phyloP scores from a whole-genome alignment of 768 basidiomycete species.

The Pulveroboletus ravenelii region DNA sequence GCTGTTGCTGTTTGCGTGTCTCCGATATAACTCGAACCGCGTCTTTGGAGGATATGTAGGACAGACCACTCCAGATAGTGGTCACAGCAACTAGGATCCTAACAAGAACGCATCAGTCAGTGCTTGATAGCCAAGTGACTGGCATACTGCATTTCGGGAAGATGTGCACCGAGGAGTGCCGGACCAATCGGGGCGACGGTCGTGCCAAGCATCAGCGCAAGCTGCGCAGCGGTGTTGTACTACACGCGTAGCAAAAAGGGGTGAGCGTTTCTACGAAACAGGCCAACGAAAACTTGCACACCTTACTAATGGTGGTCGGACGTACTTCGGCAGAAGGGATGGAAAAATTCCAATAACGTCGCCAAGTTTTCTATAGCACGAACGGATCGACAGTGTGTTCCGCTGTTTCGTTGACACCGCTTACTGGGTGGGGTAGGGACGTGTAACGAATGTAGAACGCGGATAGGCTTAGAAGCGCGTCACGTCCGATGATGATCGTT shows the following conservation, averaged over 20 bases:
- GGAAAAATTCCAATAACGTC: slow-evolving; percentile 93
- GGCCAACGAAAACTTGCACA: slow-evolving; percentile 21
- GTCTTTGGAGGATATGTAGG: slow-evolving; percentile 72
- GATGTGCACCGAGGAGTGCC: slow-evolving; percentile 44
- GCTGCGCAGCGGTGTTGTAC: slow-evolving; percentile 91
- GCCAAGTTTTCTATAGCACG: slow-evolving; percentile 74
- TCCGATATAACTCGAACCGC: slow-evolving; percentile 59
- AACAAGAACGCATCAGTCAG: slow-evolving; percentile 1
- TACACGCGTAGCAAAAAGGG: slow-evolving; percentile 25
- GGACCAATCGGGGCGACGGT: slow-evolving; percentile 81
- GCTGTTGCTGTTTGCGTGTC: slow-evolving; percentile 29
- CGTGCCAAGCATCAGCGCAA: slow-evolving; percentile 85
- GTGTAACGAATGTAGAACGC: slow-evolving; percentile 94
- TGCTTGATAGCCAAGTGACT: neutral
- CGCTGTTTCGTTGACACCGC: neutral
- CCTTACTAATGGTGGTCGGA: slow-evolving; percentile 93
- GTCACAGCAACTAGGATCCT: slow-evolving; percentile 88
- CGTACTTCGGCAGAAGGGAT: slow-evolving; percentile 93
- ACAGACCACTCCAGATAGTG: slow-evolving; percentile 87
- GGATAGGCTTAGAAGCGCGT: slow-evolving; percentile 77
- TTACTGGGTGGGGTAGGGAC: slow-evolving; percentile 79
- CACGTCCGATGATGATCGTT: slow-evolving; percentile 82
- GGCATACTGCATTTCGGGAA: slow-evolving; percentile 75
- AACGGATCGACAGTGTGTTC: neutral
- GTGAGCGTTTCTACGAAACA: neutral